These are phyloP conservation scores for Curvularia sp. DNA, from an alignment of 2,329 filamentous ascomycete species.

Conservation along the genomic window DNA sequence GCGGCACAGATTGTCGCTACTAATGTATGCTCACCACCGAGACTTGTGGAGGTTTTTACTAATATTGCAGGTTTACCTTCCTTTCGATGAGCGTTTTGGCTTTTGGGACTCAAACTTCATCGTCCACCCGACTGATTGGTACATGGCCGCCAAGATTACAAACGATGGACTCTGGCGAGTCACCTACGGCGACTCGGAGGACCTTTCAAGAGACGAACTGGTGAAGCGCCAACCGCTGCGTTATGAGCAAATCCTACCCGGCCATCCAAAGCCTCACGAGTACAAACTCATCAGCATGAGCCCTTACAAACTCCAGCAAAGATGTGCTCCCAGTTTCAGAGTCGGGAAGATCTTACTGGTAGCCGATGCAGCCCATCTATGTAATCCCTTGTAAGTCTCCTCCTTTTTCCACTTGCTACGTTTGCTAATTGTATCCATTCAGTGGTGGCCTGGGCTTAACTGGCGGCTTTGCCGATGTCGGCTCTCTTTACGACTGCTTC, in stretches of 20 bases:
- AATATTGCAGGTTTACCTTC: conserved; percentile 63
- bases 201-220: conserved; percentile 62
- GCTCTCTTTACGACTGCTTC: conserved; percentile 67
- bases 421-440: conserved; percentile 11
- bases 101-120: conserved; percentile 67
- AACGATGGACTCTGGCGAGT: conserved; percentile 68
- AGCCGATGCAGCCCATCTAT: conserved; percentile 68
- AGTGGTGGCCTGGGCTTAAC: conserved; percentile 68
- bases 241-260: conserved; percentile 66
- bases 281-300: conserved; percentile 66
- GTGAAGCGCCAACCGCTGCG: conserved; percentile 61
- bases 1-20: conserved; percentile 68
- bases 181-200: conserved; percentile 66
- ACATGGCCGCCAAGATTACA: conserved; percentile 68
- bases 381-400: conserved; percentile 55
- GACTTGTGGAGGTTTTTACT: background rate
- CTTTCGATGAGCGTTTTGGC: conserved; percentile 63
- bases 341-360: conserved; percentile 65
- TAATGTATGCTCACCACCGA: conserved; percentile 56
- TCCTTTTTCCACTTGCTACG: background rate
- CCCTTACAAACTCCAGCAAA: conserved; percentile 68
- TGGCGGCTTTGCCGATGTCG: conserved; percentile 69
- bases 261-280: conserved; percentile 64
- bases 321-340: conserved; percentile 65
- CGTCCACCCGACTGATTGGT: conserved; percentile 67